Conservation (phyloP, 202 grass and related monocot genomes). For the Schoenoplectus tabernaemontani region DNA sequence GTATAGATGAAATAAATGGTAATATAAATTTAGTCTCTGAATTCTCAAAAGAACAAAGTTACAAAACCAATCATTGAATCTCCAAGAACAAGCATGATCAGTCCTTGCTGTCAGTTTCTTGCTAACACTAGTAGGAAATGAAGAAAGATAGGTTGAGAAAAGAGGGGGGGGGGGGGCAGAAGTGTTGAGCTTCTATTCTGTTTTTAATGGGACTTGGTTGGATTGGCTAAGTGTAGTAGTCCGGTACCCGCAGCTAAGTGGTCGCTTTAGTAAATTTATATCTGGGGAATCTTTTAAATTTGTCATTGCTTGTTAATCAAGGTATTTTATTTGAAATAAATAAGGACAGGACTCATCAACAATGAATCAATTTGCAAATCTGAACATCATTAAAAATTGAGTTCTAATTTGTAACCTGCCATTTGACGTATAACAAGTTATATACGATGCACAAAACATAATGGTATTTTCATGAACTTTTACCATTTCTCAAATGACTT, state of each 20-base stretch:
- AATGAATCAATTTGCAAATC: not conserved
- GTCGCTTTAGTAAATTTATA: not conserved
- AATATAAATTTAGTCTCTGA: not conserved
- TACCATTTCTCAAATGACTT: not conserved
- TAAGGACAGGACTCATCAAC: not conserved
- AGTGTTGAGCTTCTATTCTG: not conserved
- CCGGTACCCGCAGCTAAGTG: not conserved
- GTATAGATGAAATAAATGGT: not conserved
- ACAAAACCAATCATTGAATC: not conserved
- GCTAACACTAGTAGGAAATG: not conserved
- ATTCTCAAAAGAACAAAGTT: not conserved
- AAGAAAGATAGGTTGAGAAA: not conserved
- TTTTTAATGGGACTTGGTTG: not conserved
- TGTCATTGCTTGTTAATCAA: not conserved
- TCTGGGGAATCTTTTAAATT: not conserved
- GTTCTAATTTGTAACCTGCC: not conserved
- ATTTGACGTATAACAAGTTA: no score
- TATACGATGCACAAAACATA: no score
- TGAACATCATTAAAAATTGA: not conserved
- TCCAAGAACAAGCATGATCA: not conserved
- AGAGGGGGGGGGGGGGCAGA: not conserved
- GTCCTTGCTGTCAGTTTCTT: not conserved
- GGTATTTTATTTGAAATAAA: not conserved
- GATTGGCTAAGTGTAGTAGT: not conserved
- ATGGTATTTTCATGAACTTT: no score